Percentiles rank a stretch among this genome's conserved stretches.
These are phyloP conservation scores for Arthrobotrys sphaeroides DNA, from an alignment of 2,329 filamentous ascomycete species.

Conservation along the genomic window DNA sequence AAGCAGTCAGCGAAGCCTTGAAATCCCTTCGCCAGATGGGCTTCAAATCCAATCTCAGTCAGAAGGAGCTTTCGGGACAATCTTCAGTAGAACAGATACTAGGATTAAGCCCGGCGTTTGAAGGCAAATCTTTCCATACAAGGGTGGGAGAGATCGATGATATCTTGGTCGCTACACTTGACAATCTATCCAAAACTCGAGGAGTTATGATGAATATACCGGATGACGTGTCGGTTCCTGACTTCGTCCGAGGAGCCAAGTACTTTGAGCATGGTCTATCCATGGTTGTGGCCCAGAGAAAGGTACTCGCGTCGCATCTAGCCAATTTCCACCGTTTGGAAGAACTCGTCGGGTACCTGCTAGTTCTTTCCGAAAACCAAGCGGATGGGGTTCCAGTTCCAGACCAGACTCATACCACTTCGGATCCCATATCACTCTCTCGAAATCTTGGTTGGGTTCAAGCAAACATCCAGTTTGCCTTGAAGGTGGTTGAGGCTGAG, in stretches of 20 bases:
- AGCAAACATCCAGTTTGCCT: slow-evolving; percentile 32
- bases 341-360: slow-evolving; percentile 58
- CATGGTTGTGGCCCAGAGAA: slow-evolving; percentile 71
- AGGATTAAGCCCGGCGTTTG: slow-evolving; percentile 65
- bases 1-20: slow-evolving; percentile 87
- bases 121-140: slow-evolving; percentile 57
- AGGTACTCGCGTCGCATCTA: slow-evolving; percentile 63
- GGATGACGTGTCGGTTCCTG: slow-evolving; percentile 82
- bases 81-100: slow-evolving; percentile 75
- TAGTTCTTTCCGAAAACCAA: slow-evolving; percentile 4
- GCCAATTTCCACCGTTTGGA: slow-evolving; percentile 62
- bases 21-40: slow-evolving; percentile 88
- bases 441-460: slow-evolving; percentile 27
- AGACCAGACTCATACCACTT: background rate
- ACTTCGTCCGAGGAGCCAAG: slow-evolving; percentile 80
- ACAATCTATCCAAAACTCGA: slow-evolving; percentile 66
- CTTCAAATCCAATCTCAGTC: slow-evolving; percentile 81
- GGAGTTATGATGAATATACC: slow-evolving; percentile 70
- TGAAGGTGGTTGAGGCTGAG: slow-evolving; percentile 36
- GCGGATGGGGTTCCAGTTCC: background rate
- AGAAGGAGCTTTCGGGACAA: slow-evolving; percentile 77
- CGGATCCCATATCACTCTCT: background rate
- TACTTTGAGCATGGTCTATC: slow-evolving; percentile 87
- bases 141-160: slow-evolving; percentile 58
- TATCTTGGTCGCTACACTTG: slow-evolving; percentile 66